A percentile compares a stretch with the other conserved stretches of the same genome.
phyloP scores from a whole-genome alignment of 2,329 filamentous ascomycete genomes.

The Penicillium decumbens region DNA sequence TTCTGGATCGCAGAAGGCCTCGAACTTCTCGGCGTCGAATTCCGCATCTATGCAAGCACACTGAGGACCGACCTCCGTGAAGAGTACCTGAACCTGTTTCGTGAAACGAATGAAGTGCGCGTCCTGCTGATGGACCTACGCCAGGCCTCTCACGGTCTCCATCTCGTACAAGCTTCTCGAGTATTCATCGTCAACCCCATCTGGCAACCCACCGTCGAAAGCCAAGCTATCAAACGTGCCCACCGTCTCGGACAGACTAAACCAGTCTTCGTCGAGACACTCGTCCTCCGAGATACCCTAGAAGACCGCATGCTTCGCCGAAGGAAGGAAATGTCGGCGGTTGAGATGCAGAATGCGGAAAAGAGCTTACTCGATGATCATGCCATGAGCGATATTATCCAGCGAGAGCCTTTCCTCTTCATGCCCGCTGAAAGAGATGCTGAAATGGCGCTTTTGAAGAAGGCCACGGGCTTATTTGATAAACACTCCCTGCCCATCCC shows the following conservation, averaged over 20 bases:
- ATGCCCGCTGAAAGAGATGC: constrained; percentile 31
- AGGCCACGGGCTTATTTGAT: constrained; percentile 37
- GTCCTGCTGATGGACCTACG: constrained; percentile 88
- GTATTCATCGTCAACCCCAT: constrained; percentile 89
- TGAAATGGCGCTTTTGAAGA: constrained; percentile 25
- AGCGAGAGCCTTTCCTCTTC: constrained; percentile 50
- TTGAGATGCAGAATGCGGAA: constrained; percentile 51
- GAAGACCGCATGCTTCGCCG: constrained; percentile 79
- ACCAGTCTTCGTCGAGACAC: constrained; percentile 76
- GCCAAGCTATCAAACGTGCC: constrained; percentile 85
- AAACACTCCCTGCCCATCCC: constrained; percentile 36
- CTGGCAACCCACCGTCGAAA: constrained; percentile 76
- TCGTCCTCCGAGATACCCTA: constrained; percentile 73
- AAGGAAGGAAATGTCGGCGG: constrained; percentile 67
- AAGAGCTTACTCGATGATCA: constrained; percentile 57
- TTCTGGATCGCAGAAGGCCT: constrained; percentile 80
- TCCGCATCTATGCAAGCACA: constrained; percentile 53
- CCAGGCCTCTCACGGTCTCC: constrained; percentile 81
- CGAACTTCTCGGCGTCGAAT: constrained; percentile 63
- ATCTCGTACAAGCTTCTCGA: constrained; percentile 75
- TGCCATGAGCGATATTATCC: constrained; percentile 56
- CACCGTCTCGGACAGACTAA: constrained; percentile 79
- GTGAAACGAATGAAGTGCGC: constrained; percentile 62
- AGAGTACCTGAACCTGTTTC: constrained; percentile 75
- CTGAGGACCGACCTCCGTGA: constrained; percentile 61